Conservation (phyloP, 2,329 filamentous ascomycete species). For the Pestalotiopsis sp. region DNA sequence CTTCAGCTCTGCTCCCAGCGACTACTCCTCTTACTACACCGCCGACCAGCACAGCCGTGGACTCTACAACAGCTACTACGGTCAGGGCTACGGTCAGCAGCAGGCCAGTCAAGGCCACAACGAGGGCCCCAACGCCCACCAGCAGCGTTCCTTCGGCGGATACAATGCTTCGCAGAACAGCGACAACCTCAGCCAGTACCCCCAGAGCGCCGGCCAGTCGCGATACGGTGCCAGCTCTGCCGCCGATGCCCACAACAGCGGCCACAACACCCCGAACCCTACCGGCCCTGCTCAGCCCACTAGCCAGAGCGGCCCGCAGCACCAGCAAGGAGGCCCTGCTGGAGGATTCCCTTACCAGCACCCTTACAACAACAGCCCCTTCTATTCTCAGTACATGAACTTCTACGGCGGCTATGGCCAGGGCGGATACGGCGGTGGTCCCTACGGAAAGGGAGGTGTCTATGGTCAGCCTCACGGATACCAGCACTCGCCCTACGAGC, state of each 20-base stretch:
- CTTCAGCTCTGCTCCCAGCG: constrained; percentile 74
- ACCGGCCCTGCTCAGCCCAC: constrained; percentile 47
- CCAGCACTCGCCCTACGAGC: constrained; percentile 59
- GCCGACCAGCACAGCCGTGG: constrained; percentile 72
- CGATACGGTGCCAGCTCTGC: constrained; percentile 58
- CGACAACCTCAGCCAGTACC: constrained; percentile 68
- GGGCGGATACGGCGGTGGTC: constrained; percentile 48
- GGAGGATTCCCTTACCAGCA: constrained; percentile 30
- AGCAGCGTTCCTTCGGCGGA: constrained; percentile 71
- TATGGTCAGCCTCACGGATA: constrained; percentile 59
- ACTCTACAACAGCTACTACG: constrained; percentile 79
- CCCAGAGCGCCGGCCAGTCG: constrained; percentile 72
- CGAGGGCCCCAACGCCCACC: constrained; percentile 71
- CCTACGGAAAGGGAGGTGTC: constrained; percentile 57
- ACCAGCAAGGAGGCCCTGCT: constrained; percentile 32
- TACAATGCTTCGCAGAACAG: constrained; percentile 66
- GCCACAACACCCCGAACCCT: constrained; percentile 88
- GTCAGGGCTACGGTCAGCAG: constrained; percentile 53
- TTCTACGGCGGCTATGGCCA: constrained; percentile 57
- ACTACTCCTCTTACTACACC: constrained; percentile 86
- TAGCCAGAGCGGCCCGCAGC: constrained; percentile 36
- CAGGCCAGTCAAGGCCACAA: constrained; percentile 66
- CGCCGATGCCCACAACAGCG: constrained; percentile 79
- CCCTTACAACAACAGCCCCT: constrained; percentile 61
- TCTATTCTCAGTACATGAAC: constrained; percentile 62